phyloP scores from a whole-genome alignment of 176 grass and related monocot species.

The Poa annua region DNA sequence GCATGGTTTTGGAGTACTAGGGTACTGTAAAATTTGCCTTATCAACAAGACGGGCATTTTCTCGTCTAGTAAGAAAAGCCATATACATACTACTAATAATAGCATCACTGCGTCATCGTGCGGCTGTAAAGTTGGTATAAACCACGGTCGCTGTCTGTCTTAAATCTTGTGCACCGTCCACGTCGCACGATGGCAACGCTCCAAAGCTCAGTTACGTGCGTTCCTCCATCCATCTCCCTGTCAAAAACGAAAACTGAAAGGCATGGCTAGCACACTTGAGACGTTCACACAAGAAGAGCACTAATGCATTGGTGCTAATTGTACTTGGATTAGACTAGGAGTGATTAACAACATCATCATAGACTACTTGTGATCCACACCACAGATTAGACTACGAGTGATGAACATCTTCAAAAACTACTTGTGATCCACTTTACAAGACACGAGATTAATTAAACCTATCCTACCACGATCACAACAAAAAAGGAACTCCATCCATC shows the following conservation, averaged over 20 bases:
- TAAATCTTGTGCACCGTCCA: not conserved
- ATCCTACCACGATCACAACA: not conserved
- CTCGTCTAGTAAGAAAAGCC: too few relatives aligned
- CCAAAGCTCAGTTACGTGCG: constrained; percentile 12
- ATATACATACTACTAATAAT: too few relatives aligned
- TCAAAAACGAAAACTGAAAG: not conserved
- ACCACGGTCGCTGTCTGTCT: not conserved
- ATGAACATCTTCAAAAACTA: not conserved
- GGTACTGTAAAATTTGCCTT: too few relatives aligned
- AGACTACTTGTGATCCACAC: too few relatives aligned
- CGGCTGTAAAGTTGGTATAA: too few relatives aligned
- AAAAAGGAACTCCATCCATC: not conserved
- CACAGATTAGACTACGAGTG: too few relatives aligned
- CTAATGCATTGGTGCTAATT: not conserved
- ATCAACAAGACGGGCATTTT: too few relatives aligned
- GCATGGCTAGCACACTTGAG: not conserved
- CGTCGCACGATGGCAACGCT: not conserved
- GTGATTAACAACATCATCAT: not conserved
- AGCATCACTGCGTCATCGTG: too few relatives aligned
- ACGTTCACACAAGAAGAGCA: not conserved
- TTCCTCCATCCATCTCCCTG: not conserved
- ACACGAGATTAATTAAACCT: not conserved
- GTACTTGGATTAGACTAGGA: not conserved
- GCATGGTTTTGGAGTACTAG: too few relatives aligned
- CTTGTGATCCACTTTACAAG: not conserved